These are phyloP conservation scores for Chytriomyces sp. DNA, from an alignment of 192 early-diverging fungal genomes.

Conservation along the genomic window DNA sequence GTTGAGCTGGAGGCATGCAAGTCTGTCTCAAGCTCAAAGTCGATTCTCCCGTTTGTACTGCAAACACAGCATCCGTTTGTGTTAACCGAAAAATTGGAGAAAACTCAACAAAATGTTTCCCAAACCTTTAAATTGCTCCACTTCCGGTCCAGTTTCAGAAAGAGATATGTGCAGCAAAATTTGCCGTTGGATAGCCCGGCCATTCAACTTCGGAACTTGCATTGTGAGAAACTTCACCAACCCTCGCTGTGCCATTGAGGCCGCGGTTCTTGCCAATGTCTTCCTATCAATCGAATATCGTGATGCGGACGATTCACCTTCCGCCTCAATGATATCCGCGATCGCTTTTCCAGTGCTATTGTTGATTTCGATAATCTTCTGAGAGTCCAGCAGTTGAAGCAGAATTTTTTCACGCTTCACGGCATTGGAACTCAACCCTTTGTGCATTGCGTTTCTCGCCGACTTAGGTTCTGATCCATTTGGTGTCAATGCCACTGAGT, in stretches of 20 bases:
- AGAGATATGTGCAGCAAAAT: slow-evolving; percentile 56
- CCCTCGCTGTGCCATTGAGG: slow-evolving; percentile 50
- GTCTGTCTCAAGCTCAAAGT: no score
- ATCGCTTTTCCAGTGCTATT: slow-evolving; percentile 32
- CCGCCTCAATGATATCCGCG: slow-evolving; percentile 15
- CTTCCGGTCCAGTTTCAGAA: slow-evolving; percentile 43
- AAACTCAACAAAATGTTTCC: not conserved
- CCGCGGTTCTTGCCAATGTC: slow-evolving; percentile 57
- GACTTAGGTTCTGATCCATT: not conserved
- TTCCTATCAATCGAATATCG: slow-evolving; percentile 57
- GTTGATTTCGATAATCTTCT: slow-evolving; percentile 17
- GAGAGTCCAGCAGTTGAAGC: not conserved
- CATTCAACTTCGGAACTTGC: slow-evolving; percentile 53
- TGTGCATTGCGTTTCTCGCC: not conserved
- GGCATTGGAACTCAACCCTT: not conserved
- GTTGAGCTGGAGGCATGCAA: no score
- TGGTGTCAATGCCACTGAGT: not conserved
- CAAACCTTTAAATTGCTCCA: slow-evolving; percentile 44
- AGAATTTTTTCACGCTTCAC: not conserved
- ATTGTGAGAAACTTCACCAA: slow-evolving; percentile 51
- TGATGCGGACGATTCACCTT: not conserved
- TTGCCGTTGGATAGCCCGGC: slow-evolving; percentile 36
- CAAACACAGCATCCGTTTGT: no score
- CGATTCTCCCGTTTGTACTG: no score
- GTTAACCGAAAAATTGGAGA: not conserved